Conservation (phyloP, 2,329 filamentous ascomycete species). For the Talaromyces sp. region DNA sequence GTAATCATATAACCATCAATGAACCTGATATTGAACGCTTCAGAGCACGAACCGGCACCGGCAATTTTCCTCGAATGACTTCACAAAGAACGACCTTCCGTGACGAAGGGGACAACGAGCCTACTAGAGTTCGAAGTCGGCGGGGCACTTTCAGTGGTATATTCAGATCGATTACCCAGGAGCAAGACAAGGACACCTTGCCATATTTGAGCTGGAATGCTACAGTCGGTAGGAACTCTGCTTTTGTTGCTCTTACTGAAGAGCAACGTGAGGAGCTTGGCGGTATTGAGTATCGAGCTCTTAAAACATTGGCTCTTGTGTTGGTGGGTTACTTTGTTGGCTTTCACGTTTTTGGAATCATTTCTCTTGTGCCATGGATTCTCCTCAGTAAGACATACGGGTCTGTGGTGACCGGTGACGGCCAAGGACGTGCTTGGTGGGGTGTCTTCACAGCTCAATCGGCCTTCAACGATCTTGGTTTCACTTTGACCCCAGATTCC, state of each 20-base stretch:
- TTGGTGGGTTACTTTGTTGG: constrained; percentile 77
- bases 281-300: constrained; percentile 89
- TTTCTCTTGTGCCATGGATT: constrained; percentile 80
- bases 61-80: constrained; percentile 41
- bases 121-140: constrained; percentile 29
- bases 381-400: constrained; percentile 62
- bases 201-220: constrained; percentile 95
- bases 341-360: constrained; percentile 74
- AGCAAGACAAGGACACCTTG: constrained; percentile 54
- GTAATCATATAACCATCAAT: constrained; percentile 49
- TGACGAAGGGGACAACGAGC: constrained; percentile 32
- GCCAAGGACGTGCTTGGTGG: constrained; percentile 77
- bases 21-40: constrained; percentile 43
- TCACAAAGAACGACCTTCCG: constrained; percentile 36
- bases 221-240: constrained; percentile 88
- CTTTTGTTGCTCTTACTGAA: constrained; percentile 82
- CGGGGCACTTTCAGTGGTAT: constrained; percentile 34
- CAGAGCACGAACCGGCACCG: constrained; percentile 35
- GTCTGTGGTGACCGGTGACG: constrained; percentile 59
- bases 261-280: constrained; percentile 93
- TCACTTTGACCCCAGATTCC: constrained; percentile 86
- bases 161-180: constrained; percentile 39
- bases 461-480: constrained; percentile 92
- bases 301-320: constrained; percentile 81
- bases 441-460: constrained; percentile 84